Base-by-base conservation (phyloP, 2,329 filamentous ascomycete species). In the Alternaria alternata region DNA sequence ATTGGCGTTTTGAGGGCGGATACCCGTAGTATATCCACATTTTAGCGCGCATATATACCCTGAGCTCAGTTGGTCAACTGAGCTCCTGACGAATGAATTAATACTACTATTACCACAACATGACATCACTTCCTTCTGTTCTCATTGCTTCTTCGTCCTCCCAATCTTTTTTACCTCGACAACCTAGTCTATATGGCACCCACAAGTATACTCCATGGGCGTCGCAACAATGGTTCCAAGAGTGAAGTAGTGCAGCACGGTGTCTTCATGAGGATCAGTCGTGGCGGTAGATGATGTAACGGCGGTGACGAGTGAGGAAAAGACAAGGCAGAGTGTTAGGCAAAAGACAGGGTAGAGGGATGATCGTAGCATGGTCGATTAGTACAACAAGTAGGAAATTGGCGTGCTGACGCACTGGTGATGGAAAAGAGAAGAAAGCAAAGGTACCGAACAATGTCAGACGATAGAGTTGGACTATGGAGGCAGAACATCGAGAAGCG, bases 21-120 rank as follows among this genome's bases (percentile, higher is more conserved):
- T 42, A 52, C 46, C 46, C 30, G 49, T 52, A 22, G 36, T 30
- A 42, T 42, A 52, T 52, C 49, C 34, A 41, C n/a, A 42, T 42
- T 39, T 39, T 52, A 42, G 38, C 34, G 49, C 30, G 34, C 34
- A 42, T 42, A 8, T 52, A n/a, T 39, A n/a, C 26, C 42, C 34
- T 39, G 43, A 42, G 53, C 34, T 55, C 43, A 42, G 34, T 47
- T 41, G 53, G 53, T 28, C 22, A 11, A 30, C 42, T 38, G 30
- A 24, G 36, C 43, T 22, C 41, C 38, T 36, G 20, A 49, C 24
- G 46, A 24, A 49, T 38, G 32, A 36, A 49, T 49, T 36, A 18
- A 49, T 38, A 49, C 6, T 3, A 26, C 36, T 49, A 24, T 49
- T 38, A 49, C 20, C 32, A 49, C 30, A 49, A 22, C 8, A 49